phyloP scores from a whole-genome alignment of 768 basidiomycete genomes.

The Austroboletus festivus region DNA sequence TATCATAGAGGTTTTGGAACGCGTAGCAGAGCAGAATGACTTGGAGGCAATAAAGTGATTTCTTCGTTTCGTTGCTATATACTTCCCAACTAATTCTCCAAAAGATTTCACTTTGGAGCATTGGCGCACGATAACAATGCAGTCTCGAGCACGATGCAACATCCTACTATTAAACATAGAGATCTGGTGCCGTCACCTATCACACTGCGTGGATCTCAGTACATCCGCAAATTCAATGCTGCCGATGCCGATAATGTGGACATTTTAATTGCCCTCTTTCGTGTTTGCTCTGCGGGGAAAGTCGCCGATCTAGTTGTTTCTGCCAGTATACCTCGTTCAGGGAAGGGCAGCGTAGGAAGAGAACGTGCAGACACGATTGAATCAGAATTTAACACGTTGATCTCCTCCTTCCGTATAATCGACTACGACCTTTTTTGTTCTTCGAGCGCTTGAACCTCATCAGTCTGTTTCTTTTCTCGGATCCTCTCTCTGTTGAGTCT shows the following conservation, averaged over 20 bases:
- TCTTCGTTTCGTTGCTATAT: neutral
- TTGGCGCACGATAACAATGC: conserved; percentile 91
- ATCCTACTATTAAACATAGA: conserved; percentile 37
- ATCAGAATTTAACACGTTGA: conserved; percentile 52
- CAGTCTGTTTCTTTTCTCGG: too few species aligned
- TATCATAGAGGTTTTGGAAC: conserved; percentile 79
- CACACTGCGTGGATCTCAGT: conserved; percentile 66
- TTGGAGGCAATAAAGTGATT: conserved; percentile 69
- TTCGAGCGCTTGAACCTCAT: too few species aligned
- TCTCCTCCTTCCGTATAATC: conserved; percentile 58
- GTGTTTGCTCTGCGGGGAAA: conserved; percentile 54
- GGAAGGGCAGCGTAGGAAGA: conserved; percentile 28
- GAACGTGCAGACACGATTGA: conserved; percentile 31
- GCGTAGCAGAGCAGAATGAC: conserved; percentile 56
- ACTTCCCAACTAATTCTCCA: conserved; percentile 1
- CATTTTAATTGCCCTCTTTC: conserved; percentile 78
- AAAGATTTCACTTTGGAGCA: conserved; percentile 87
- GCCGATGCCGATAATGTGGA: conserved; percentile 60
- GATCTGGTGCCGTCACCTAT: conserved; percentile 57
- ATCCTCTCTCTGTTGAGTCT: too few species aligned
- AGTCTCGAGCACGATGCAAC: conserved; percentile 42
- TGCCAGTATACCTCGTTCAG: conserved; percentile 68
- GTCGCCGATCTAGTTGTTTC: conserved; percentile 80
- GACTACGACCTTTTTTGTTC: conserved; percentile 64
- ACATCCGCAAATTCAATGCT: conserved; percentile 74